Evolutionary conservation across 768 basidiomycete genomes (phyloP).

Genomic region (Russula emetica): DNA sequence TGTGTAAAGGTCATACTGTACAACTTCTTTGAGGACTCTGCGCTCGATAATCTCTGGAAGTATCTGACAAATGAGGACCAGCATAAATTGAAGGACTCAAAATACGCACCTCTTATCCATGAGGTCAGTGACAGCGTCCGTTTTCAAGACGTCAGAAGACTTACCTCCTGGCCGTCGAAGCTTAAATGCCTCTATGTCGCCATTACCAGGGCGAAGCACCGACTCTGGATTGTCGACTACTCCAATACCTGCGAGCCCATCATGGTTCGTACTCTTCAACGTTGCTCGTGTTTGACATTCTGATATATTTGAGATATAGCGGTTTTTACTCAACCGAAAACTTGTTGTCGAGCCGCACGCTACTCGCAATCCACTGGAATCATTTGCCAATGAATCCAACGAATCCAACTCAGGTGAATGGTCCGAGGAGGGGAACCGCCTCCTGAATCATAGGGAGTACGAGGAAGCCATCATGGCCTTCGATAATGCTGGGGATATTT

Average conservation of each 20-base stretch:
- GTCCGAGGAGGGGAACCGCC: conserved; percentile 13
- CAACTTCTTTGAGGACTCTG: conserved; percentile 70
- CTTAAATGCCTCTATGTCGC: conserved; percentile 69
- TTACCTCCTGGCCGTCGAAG: conserved; percentile 33
- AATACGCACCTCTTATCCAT: conserved; percentile 8
- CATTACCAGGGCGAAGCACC: conserved; percentile 65
- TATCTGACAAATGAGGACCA: not conserved
- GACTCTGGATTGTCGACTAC: conserved; percentile 65
- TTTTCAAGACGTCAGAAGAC: not conserved
- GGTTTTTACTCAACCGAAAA: not conserved
- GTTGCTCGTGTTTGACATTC: not conserved
- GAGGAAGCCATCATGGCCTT: conserved; percentile 22
- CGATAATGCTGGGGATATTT: conserved; percentile 8
- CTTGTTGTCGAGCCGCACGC: not conserved
- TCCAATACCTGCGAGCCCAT: conserved; percentile 44
- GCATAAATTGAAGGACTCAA: not conserved
- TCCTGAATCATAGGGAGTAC: conserved; percentile 8
- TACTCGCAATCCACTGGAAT: not conserved
- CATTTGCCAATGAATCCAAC: conserved; percentile 4
- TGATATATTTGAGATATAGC: conserved; percentile 3
- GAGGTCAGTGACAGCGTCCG: conserved; percentile 7
- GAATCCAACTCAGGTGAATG: conserved; percentile 16
- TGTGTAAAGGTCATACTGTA: conserved; percentile 58
- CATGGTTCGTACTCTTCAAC: conserved; percentile 41
- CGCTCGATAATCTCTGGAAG: conserved; percentile 33